These are phyloP conservation scores for Diospyros lotus DNA, from an alignment of 148 eudicot species.

Conservation along the genomic window DNA sequence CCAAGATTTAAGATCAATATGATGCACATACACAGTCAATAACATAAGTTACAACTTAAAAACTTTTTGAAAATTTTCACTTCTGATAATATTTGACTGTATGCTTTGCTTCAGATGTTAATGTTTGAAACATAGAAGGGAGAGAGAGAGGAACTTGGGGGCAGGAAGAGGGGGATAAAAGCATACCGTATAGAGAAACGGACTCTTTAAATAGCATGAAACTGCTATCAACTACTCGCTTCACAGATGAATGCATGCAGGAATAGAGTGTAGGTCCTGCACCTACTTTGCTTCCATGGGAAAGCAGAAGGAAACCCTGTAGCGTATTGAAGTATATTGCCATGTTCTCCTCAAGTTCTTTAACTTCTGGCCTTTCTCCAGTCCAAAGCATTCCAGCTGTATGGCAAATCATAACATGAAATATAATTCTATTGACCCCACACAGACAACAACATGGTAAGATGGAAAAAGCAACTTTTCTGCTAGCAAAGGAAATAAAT, in stretches of 20 bases:
- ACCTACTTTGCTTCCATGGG: slow-evolving; percentile 67
- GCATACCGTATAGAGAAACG: slow-evolving; percentile 70
- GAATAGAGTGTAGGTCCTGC: slow-evolving; percentile 89
- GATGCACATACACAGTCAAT: not conserved
- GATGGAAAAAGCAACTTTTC: not conserved
- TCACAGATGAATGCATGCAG: slow-evolving; percentile 56
- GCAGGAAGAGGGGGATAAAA: slow-evolving; percentile 12
- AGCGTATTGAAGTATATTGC: slow-evolving; percentile 65
- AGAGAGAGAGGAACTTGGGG: slow-evolving; percentile 3
- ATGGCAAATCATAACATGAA: slow-evolving; percentile 10
- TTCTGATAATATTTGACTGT: not conserved
- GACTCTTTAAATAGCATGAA: slow-evolving; percentile 70
- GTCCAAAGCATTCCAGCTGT: slow-evolving; percentile 89
- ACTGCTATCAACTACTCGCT: slow-evolving; percentile 82
- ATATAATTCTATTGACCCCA: not conserved
- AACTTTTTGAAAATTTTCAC: not conserved
- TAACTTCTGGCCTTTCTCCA: slow-evolving; percentile 57
- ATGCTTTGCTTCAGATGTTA: not conserved
- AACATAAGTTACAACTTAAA: not conserved
- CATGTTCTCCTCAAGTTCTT: slow-evolving; percentile 86
- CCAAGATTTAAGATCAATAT: not conserved
- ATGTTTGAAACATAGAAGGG: not conserved
- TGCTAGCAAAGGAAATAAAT: not conserved
- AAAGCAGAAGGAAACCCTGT: slow-evolving; percentile 78
- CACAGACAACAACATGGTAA: not conserved